phyloP scores from a whole-genome alignment of 2,329 filamentous ascomycete species.

The Pseudogymnoascus sp. region DNA sequence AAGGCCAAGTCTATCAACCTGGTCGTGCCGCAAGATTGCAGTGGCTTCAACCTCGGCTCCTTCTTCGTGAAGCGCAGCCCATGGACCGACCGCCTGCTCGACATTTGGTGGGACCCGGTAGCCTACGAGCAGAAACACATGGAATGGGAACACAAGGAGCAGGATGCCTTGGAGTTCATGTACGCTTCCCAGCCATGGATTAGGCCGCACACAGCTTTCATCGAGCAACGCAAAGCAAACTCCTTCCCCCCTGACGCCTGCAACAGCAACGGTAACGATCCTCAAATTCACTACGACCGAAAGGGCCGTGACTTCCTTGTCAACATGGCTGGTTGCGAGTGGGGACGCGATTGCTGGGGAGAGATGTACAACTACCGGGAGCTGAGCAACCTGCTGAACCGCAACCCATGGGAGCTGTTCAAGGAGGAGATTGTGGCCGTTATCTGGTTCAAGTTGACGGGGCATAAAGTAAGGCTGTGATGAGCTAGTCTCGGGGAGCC shows the following conservation, averaged over 20 bases:
- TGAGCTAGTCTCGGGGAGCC: not conserved
- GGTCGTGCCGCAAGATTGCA: slow-evolving; percentile 85
- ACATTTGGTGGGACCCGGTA: slow-evolving; percentile 98
- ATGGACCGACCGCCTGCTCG: slow-evolving; percentile 86
- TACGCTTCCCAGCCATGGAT: slow-evolving; percentile 92
- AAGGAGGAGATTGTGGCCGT: slow-evolving; percentile 57
- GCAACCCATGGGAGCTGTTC: slow-evolving; percentile 69
- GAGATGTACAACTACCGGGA: slow-evolving; percentile 96
- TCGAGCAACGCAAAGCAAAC: slow-evolving; percentile 88
- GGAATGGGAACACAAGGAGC: slow-evolving; percentile 98
- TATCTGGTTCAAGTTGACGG: slow-evolving; percentile 56
- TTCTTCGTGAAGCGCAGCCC: slow-evolving; percentile 82
- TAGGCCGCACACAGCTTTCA: slow-evolving; percentile 76
- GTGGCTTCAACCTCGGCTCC: slow-evolving; percentile 91
- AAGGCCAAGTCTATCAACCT: slow-evolving; percentile 74
- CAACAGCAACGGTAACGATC: slow-evolving; percentile 65
- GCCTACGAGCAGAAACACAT: slow-evolving; percentile 97
- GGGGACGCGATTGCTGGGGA: slow-evolving; percentile 93
- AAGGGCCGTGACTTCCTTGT: slow-evolving; percentile 85
- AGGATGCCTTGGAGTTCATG: slow-evolving; percentile 87
- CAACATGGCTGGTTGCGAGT: slow-evolving; percentile 98
- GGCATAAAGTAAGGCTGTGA: slow-evolving; percentile 33
- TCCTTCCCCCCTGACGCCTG: slow-evolving; percentile 89
- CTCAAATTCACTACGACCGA: slow-evolving; percentile 76
- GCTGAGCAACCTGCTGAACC: slow-evolving; percentile 82